phyloP scores from a whole-genome alignment of 2,329 filamentous ascomycete species.

The Colletotrichum salicis region DNA sequence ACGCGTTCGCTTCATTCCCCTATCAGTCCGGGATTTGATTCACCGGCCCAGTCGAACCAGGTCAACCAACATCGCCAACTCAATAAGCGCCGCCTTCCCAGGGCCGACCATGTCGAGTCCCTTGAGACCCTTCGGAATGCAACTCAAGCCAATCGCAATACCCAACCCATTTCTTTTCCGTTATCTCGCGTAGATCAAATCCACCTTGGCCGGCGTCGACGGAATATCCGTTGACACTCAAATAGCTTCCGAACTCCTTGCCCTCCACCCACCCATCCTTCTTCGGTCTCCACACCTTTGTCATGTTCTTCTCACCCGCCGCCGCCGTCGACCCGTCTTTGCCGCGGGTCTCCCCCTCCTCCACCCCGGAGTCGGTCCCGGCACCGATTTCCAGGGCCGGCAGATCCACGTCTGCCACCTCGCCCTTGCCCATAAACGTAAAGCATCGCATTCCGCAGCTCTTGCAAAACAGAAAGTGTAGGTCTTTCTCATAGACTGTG shows the following conservation, averaged over 20 bases:
- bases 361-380: neutral
- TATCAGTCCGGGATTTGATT: neutral
- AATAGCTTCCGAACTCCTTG: constrained; percentile 40
- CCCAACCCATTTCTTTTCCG: constrained; percentile 46
- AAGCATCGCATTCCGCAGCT: constrained; percentile 58
- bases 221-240: constrained; percentile 51
- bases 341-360: constrained; percentile 16
- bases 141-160: constrained; percentile 39
- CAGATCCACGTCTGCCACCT: constrained; percentile 41
- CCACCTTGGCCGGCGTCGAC: constrained; percentile 50
- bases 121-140: constrained; percentile 12
- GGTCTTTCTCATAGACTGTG: constrained; percentile 40
- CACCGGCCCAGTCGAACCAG: neutral
- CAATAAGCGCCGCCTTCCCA: constrained; percentile 33
- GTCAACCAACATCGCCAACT: neutral
- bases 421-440: constrained; percentile 48
- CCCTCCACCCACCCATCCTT: constrained; percentile 42
- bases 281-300: constrained; percentile 45
- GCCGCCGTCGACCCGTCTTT: neutral
- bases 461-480: constrained; percentile 58
- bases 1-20: neutral
- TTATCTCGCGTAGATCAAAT: constrained; percentile 49
- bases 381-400: constrained; percentile 30
- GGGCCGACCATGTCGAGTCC: constrained; percentile 19
- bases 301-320: neutral